A percentile compares a stretch with the other conserved stretches of the same genome.
Evolutionary conservation across 177 flowering plant species (phyloP).

Genomic region (Vitis hybrid): DNA sequence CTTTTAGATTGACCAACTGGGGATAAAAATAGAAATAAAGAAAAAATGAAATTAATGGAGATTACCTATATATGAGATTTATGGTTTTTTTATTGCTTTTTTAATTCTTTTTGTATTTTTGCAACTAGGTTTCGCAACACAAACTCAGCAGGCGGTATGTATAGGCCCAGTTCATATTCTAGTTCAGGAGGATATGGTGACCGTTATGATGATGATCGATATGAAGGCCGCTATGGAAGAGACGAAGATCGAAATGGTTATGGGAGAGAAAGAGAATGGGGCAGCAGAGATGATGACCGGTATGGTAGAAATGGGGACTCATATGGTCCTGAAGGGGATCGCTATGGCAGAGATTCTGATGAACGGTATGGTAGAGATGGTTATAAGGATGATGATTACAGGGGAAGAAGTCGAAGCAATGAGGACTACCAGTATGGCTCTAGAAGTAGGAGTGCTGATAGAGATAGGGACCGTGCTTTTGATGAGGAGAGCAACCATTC

Average conservation of each 20-base stretch:
- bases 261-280: constrained; percentile 67
- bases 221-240: constrained; percentile 54
- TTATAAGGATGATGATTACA: constrained; percentile 62
- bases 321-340: constrained; percentile 58
- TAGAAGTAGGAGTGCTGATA: constrained; percentile 72
- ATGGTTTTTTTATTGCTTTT: background rate
- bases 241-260: constrained; percentile 65
- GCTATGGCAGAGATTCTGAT: constrained; percentile 66
- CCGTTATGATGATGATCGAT: constrained; percentile 61
- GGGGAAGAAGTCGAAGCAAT: constrained; percentile 59
- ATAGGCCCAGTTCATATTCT: constrained; percentile 64
- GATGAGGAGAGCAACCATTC: constrained; percentile 86
- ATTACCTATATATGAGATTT: constrained; percentile 1
- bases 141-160: constrained; percentile 66
- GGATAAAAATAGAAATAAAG: too few relatives aligned
- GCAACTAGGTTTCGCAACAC: constrained; percentile 54
- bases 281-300: constrained; percentile 68
- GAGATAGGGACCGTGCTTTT: constrained; percentile 53
- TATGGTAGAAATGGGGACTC: constrained; percentile 57
- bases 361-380: constrained; percentile 64
- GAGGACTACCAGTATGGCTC: constrained; percentile 58
- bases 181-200: constrained; percentile 61
- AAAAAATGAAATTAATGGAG: background rate
- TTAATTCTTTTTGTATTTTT: background rate
- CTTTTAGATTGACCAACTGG: too few relatives aligned